A percentile compares a stretch with the other conserved stretches of the same genome.
phyloP scores from a whole-genome alignment of 1,139 yeast genomes.

The Kodamaea suecica region DNA sequence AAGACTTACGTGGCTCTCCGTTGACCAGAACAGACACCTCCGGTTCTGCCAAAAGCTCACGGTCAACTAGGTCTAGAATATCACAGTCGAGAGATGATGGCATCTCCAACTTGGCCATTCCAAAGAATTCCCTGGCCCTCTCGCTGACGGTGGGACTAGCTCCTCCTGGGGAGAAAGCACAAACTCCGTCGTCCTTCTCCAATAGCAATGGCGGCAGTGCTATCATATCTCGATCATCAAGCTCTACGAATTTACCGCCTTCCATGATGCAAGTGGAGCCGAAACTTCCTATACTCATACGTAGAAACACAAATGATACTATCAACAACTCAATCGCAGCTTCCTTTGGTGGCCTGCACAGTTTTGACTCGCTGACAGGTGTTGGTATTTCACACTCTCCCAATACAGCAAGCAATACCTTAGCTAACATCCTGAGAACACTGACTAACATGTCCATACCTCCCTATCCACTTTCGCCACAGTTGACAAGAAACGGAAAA shows the following conservation, averaged over 20 bases:
- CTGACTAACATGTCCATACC: conserved; percentile 31
- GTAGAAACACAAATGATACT: conserved; percentile 38
- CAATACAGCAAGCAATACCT: conserved; percentile 11
- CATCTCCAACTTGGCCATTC: no score
- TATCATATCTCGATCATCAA: conserved; percentile 7
- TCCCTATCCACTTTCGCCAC: conserved; percentile 26
- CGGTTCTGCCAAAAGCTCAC: conserved; percentile 47
- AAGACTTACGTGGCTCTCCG: conserved; percentile 35
- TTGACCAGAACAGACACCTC: conserved; percentile 55
- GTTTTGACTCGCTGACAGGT: conserved; percentile 7
- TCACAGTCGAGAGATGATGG: conserved; percentile 34
- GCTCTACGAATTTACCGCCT: conserved; percentile 48
- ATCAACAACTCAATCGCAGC: conserved; percentile 4
- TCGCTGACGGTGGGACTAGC: conserved; percentile 7
- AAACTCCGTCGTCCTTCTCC: neutral
- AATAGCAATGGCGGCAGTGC: conserved; percentile 6
- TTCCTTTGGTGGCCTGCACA: conserved; percentile 8
- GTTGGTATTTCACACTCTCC: conserved; percentile 1
- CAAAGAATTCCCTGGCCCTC: conserved; percentile 39
- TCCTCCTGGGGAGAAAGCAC: neutral
- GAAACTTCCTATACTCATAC: conserved; percentile 59
- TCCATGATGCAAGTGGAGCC: conserved; percentile 69
- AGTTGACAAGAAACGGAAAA: conserved; percentile 16
- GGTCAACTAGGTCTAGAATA: conserved; percentile 47
- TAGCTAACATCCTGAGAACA: conserved; percentile 24